Percentiles rank a stretch among this genome's conserved stretches.
Evolutionary conservation across 1,284 basidiomycete genomes (phyloP).

Genomic region (Xerocomus nothofagi): DNA sequence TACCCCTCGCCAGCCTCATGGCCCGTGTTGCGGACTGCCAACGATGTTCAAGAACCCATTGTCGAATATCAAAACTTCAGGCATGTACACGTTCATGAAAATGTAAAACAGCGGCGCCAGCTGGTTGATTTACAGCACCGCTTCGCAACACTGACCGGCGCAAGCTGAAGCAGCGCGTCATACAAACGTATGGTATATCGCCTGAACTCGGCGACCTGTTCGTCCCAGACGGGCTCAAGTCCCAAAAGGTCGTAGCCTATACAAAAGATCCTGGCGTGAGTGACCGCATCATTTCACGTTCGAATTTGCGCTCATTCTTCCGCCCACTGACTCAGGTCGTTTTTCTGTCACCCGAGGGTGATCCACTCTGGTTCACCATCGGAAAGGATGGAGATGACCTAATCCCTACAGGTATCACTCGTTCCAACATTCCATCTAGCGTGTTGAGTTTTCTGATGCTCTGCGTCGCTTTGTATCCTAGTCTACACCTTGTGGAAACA

Average conservation of each 20-base stretch:
- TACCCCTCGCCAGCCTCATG: neutral
- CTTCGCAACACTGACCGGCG: conserved; percentile 68
- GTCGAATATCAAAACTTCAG: conserved; percentile 64
- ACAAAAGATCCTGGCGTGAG: conserved; percentile 62
- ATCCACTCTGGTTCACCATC: conserved; percentile 81
- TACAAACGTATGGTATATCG: conserved; percentile 46
- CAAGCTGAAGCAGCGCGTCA: conserved; percentile 62
- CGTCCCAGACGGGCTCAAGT: conserved; percentile 69
- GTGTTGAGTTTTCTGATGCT: neutral
- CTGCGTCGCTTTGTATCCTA: conserved; percentile 7
- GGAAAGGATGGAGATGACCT: conserved; percentile 66
- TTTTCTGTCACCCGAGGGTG: conserved; percentile 67
- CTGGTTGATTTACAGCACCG: conserved; percentile 44
- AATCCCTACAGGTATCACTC: conserved; percentile 61
- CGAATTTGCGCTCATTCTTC: neutral
- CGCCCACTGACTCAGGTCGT: conserved; percentile 42
- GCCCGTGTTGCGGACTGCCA: neutral
- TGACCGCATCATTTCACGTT: conserved; percentile 4
- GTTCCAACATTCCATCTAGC: neutral
- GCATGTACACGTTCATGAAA: conserved; percentile 23
- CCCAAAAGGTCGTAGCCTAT: conserved; percentile 65
- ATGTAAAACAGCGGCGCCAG: neutral
- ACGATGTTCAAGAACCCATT: conserved; percentile 77
- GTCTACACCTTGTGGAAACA: conserved; percentile 78
- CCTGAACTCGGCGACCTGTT: conserved; percentile 59